These are phyloP conservation scores for Aspergillus niger DNA, from an alignment of 2,329 filamentous ascomycete species.

Conservation along the genomic window DNA sequence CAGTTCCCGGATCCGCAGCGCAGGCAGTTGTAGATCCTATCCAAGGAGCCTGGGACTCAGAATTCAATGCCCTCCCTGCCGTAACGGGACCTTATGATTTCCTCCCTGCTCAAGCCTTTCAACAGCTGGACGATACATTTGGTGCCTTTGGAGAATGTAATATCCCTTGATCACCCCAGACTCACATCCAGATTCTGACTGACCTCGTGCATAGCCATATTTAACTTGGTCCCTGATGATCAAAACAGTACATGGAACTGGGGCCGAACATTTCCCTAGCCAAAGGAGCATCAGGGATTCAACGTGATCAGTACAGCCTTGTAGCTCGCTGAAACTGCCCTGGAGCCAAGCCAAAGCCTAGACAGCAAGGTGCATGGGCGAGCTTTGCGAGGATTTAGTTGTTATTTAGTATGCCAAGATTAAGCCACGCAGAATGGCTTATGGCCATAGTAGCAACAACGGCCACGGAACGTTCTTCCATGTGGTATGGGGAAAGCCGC, in stretches of 20 bases:
- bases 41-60: not conserved
- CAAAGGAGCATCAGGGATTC: too few relatives aligned
- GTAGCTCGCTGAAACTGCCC: not conserved
- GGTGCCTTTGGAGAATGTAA: conserved; percentile 6
- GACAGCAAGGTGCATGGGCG: too few relatives aligned
- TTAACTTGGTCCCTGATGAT: conserved; percentile 3
- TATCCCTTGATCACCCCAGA: not conserved
- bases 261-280: conserved; percentile 5
- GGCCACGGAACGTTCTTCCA: too few relatives aligned
- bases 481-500: too few relatives aligned
- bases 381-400: too few relatives aligned
- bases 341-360: not conserved
- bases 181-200: not conserved
- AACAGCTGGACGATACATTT: conserved; percentile 3
- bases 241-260: conserved; percentile 7
- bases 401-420: too few relatives aligned
- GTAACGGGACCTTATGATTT: not conserved
- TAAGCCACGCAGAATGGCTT: too few relatives aligned
- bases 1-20: not conserved
- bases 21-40: not conserved
- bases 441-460: too few relatives aligned
- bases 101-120: not conserved
- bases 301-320: not conserved
- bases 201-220: not conserved
- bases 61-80: not conserved